Conservation (phyloP, 2,329 filamentous ascomycete genomes). For the Madurella mycetomatis region DNA sequence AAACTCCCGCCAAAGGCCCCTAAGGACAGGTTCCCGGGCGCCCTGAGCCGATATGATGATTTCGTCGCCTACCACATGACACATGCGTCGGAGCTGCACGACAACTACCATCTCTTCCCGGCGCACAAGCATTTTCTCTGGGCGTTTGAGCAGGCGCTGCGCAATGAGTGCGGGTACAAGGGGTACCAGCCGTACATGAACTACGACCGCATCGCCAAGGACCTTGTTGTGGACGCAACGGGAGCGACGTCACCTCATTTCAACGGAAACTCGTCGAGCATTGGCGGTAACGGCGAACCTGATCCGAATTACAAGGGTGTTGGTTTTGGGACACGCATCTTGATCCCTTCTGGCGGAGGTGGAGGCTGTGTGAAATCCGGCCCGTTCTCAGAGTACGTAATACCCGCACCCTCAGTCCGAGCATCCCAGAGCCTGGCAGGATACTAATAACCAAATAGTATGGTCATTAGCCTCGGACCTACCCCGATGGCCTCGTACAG, state of each 20-base stretch:
- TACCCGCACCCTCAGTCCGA: too few relatives aligned
- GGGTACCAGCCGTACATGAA: constrained; percentile 44
- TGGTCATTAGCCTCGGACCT: constrained; percentile 38
- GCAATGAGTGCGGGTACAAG: constrained; percentile 34
- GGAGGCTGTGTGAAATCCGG: constrained; percentile 51
- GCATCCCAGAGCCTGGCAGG: neutral
- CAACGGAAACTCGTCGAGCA: constrained; percentile 47
- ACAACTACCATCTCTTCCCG: constrained; percentile 27
- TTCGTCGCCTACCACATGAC: constrained; percentile 34
- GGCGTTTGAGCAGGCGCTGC: constrained; percentile 31
- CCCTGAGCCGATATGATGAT: constrained; percentile 30
- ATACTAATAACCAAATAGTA: constrained; percentile 28
- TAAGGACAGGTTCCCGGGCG: constrained; percentile 26
- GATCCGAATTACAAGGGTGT: constrained; percentile 27
- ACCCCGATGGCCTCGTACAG: constrained; percentile 30
- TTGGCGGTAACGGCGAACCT: constrained; percentile 43
- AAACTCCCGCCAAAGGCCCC: constrained; percentile 24
- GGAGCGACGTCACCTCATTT: constrained; percentile 43
- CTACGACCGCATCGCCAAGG: constrained; percentile 47
- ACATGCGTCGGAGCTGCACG: constrained; percentile 25
- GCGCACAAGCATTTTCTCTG: constrained; percentile 32
- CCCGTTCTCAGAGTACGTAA: constrained; percentile 40
- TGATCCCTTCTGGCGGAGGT: constrained; percentile 45
- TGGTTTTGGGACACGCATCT: constrained; percentile 33
- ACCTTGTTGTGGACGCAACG: constrained; percentile 34